These are phyloP conservation scores for Emergomyces pasteurianus DNA, from an alignment of 2,329 filamentous ascomycete species.

Conservation along the genomic window DNA sequence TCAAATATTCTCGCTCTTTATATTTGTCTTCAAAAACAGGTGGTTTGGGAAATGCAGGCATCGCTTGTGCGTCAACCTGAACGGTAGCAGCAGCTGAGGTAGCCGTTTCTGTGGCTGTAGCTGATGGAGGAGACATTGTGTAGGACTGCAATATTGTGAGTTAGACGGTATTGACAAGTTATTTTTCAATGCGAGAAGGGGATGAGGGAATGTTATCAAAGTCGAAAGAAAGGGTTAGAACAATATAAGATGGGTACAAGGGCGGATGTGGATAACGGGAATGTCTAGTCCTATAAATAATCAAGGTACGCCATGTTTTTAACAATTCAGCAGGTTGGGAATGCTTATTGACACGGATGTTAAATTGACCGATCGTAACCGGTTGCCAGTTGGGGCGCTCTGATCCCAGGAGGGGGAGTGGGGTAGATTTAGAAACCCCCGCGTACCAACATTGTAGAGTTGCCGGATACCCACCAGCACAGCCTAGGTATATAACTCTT, in stretches of 20 bases:
- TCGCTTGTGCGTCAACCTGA: conserved; percentile 17
- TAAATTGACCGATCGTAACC: background rate
- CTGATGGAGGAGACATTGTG: conserved; percentile 21
- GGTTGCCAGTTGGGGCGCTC: background rate
- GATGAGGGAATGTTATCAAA: background rate
- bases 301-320: background rate
- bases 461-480: background rate
- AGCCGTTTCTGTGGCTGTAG: conserved; percentile 16
- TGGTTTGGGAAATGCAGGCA: conserved; percentile 20
- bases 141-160: background rate
- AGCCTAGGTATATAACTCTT: background rate
- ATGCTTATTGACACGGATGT: background rate
- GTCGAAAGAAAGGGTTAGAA: background rate
- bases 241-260: background rate
- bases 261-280: background rate
- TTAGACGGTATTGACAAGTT: background rate
- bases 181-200: background rate
- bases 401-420: background rate
- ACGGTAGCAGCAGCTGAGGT: conserved; percentile 7
- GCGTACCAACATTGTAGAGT: background rate
- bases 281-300: background rate
- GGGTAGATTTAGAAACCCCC: background rate
- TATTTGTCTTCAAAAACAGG: conserved; percentile 31
- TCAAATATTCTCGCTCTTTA: conserved; percentile 42
- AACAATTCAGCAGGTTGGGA: background rate